A percentile compares a stretch with the other conserved stretches of the same genome.
Evolutionary conservation across 108 stramenopile species (phyloP).

Genomic region (Pseudonitzschia delicatissima): DNA sequence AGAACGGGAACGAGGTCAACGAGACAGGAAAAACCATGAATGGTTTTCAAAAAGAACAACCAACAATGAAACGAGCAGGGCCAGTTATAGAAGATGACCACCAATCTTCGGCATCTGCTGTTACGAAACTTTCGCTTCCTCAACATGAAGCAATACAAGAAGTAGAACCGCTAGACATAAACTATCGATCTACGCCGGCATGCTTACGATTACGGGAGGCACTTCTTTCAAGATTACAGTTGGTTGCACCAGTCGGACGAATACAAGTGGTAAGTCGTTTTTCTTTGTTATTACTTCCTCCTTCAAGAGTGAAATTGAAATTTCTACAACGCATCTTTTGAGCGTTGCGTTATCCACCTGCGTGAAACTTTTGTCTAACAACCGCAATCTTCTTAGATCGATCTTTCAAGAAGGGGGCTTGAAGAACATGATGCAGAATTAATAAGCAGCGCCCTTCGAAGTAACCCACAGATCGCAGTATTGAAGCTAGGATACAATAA

Average conservation of each 20-base stretch:
- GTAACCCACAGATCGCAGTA: conserved; percentile 64
- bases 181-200: conserved; percentile 16
- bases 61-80: background rate
- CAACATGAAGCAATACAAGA: conserved; percentile 29
- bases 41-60: background rate
- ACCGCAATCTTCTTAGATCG: conserved; percentile 42
- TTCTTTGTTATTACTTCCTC: too few relatives aligned
- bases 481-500: conserved; percentile 79
- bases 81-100: background rate
- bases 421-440: conserved; percentile 44
- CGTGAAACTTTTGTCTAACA: background rate
- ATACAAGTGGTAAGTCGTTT: conserved; percentile 39
- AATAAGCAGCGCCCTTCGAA: conserved; percentile 44
- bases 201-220: conserved; percentile 21
- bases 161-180: conserved; percentile 21
- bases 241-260: conserved; percentile 18
- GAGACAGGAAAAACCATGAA: background rate
- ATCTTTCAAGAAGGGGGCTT: conserved; percentile 68
- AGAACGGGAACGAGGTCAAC: background rate
- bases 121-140: conserved; percentile 9
- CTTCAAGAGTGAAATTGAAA: too few relatives aligned
- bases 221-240: conserved; percentile 20
- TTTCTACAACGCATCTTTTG: too few relatives aligned
- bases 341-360: background rate
- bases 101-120: background rate